Base-by-base conservation (phyloP, 2,329 filamentous ascomycete genomes). In the Cladophialophora chaetospira region DNA sequence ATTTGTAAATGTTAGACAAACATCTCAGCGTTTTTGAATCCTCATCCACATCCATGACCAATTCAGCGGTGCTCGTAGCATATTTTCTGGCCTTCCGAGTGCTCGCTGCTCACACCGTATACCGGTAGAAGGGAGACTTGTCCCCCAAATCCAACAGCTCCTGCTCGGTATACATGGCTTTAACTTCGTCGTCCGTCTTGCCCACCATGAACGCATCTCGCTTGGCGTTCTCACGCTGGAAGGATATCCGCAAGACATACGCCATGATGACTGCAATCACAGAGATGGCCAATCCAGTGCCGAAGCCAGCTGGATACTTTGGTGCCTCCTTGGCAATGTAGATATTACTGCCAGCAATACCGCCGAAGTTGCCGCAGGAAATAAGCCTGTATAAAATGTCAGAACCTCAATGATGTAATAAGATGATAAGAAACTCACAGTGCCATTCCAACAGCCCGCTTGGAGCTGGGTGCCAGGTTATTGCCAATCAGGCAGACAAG, bases 401-500 rank as follows among this genome's bases (percentile, higher is more conserved):
- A n/a, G n/a, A n/a, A n/a, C n/a, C n/a, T n/a, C n/a, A n/a, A n/a
- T n/a, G n/a, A n/a, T n/a, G n/a, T n/a, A n/a, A n/a, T n/a, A n/a
- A n/a, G n/a, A n/a, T n/a, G n/a, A n/a, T n/a, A n/a, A n/a, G n/a
- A n/a, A n/a, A n/a, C n/a, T n/a, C n/a, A 82, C 11, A 88, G 72
- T 0, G 84, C 85, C 47, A 86, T 88, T 2, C 83, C 84, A 2
- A 85, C 83, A 1, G 84, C 84, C 0, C 87, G 78, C 70, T 89
- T 89, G 0, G 85, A 88, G 70, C 88, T 85, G 0, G 85, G 85
- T 0, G 83, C 85, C 0, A 89, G 83, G 57, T 89, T 89, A 69
- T 88, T 88, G 1, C 86, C 86, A 0, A 86, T 83, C 86, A 87
- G 88, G 1, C 82, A 85, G 0, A 89, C 75, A 0, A 85, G 84